A percentile compares a stretch with the other conserved stretches of the same genome.
phyloP scores from a whole-genome alignment of 495 filamentous ascomycete genomes.

The Tuber brumale region DNA sequence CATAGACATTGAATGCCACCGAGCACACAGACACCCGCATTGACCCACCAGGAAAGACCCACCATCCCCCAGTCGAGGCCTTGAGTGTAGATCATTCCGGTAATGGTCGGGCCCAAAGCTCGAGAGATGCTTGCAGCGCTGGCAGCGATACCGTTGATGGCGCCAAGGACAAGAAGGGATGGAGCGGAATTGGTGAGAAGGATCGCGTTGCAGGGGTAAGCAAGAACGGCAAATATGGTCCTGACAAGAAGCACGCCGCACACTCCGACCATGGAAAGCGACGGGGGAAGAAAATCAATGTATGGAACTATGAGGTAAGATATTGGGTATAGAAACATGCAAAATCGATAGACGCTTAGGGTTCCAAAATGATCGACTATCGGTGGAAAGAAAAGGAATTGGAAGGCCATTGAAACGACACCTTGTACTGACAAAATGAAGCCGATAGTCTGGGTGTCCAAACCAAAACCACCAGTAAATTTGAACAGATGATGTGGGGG shows the following conservation, averaged over 20 bases:
- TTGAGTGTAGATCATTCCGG: constrained; percentile 73
- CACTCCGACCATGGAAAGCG: constrained; percentile 62
- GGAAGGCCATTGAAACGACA: constrained; percentile 77
- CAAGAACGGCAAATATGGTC: constrained; percentile 74
- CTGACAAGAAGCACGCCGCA: constrained; percentile 76
- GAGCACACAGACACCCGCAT: constrained; percentile 63
- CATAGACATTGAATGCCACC: constrained; percentile 51
- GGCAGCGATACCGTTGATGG: constrained; percentile 87
- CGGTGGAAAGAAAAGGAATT: constrained; percentile 73
- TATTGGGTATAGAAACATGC: constrained; percentile 74
- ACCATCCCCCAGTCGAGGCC: constrained; percentile 74
- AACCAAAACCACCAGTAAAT: constrained; percentile 78
- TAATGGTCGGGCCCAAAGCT: constrained; percentile 80
- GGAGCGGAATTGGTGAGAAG: constrained; percentile 79
- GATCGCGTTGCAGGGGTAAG: constrained; percentile 79
- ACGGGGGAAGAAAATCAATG: constrained; percentile 69
- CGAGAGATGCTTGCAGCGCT: constrained; percentile 81
- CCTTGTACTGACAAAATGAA: constrained; percentile 83
- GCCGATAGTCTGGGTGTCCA: constrained; percentile 75
- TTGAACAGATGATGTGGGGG: constrained; percentile 57
- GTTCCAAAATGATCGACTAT: constrained; percentile 65
- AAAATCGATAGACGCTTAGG: constrained; percentile 69
- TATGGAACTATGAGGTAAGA: constrained; percentile 86
- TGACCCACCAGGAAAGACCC: constrained; percentile 88
- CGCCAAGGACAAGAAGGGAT: constrained; percentile 69